Base-by-base conservation (phyloP, 2,329 filamentous ascomycete genomes). In the Diplocarpon mali region DNA sequence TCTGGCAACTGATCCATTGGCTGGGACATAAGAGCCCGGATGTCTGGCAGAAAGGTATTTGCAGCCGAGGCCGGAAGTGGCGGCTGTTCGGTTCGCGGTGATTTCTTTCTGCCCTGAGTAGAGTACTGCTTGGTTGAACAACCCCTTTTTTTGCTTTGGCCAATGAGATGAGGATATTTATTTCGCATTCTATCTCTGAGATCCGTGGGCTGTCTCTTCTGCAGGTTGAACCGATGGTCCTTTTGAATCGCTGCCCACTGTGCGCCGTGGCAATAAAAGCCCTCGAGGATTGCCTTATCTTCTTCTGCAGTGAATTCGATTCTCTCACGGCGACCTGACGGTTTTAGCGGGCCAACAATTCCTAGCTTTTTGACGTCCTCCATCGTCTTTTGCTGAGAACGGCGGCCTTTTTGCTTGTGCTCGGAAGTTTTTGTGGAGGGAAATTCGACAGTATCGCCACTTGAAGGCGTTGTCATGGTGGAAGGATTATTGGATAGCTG, bases 181-280 rank as follows among this genome's bases (percentile, higher is more conserved):
- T 81, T 82, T 35, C 78, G 70, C 28, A 80, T 69, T 16, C 78
- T 69, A 51, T 82, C 78, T 49, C 78, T 67, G 41, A 82, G 60
- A 55, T 82, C 78, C 0, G 77, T 82, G 1, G 78, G 76, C 51
- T 78, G 73, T 36, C 78, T 67, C 47, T 60, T 72, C 4, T 71
- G 69, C n/a, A 82, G 64, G 47, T 76, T 67, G 60, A 76, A 79
- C 24, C 66, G 66, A 12, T 70, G 61, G 48, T 82, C 76, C 30
- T 76, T 69, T 56, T 79, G 76, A 15, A 82, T 82, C 58, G 73
- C 76, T 41, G 76, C 79, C 78, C 78, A 82, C 8, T 75, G 71
- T 8, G 77, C 74, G 0, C 78, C 78, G 56, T 80, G 79, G 3
- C 68, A 57, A 32, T 75, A 65, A 31, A 80, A 71, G 0, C 78